A percentile compares a stretch with the other conserved stretches of the same genome.
Evolutionary conservation across 2,329 filamentous ascomycete species (phyloP).

Genomic region (Fusarium hainanense): DNA sequence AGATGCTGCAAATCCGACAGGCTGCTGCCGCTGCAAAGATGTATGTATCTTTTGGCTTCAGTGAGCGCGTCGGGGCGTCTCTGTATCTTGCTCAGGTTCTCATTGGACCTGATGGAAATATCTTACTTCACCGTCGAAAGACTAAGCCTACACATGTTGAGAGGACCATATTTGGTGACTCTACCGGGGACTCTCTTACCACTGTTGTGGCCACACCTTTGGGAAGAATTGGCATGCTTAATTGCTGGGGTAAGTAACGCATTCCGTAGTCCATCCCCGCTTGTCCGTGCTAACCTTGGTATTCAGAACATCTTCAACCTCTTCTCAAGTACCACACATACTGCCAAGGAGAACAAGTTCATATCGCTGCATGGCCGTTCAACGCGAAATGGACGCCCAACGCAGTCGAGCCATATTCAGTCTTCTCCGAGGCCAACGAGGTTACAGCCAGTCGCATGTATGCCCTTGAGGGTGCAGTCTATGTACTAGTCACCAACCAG

Average conservation of each 20-base stretch:
- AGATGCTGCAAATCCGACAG: conserved; percentile 52
- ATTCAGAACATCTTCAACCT: conserved; percentile 14
- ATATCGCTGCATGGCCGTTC: conserved; percentile 19
- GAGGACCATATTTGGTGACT: conserved; percentile 60
- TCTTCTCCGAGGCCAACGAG: conserved; percentile 37
- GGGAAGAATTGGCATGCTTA: conserved; percentile 52
- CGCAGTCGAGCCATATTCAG: conserved; percentile 40
- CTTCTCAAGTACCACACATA: conserved; percentile 23
- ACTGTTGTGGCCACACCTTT: not conserved
- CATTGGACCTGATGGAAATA: conserved; percentile 53
- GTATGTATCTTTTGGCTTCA: conserved; percentile 56
- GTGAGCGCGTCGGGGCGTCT: conserved; percentile 49
- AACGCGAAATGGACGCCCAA: conserved; percentile 58
- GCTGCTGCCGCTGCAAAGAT: conserved; percentile 51
- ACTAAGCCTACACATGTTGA: conserved; percentile 65
- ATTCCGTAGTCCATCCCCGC: too few relatives aligned
- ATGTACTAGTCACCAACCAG: conserved; percentile 63
- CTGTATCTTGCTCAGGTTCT: conserved; percentile 60
- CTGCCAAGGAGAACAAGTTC: conserved; percentile 19
- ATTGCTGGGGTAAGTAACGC: conserved; percentile 53
- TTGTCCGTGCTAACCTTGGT: not conserved
- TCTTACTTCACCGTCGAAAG: conserved; percentile 57
- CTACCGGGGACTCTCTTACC: conserved; percentile 1
- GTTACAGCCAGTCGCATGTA: conserved; percentile 60
- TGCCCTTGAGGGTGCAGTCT: conserved; percentile 65